These are phyloP conservation scores for Themeda triandra DNA, from an alignment of 176 grass and related monocot species.

Conservation along the genomic window DNA sequence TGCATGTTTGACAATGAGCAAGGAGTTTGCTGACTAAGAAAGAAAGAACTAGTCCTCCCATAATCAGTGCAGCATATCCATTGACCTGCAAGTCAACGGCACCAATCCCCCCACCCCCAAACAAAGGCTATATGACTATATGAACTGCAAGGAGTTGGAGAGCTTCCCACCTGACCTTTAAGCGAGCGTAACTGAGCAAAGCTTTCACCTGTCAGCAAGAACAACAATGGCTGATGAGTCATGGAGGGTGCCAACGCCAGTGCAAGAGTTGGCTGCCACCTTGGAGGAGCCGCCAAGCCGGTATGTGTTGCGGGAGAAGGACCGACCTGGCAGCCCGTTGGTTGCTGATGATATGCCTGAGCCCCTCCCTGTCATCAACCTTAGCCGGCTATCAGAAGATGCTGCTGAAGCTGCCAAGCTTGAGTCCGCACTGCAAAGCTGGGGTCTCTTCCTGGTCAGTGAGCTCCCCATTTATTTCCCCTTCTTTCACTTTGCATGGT, in stretches of 20 bases:
- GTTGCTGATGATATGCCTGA: neutral
- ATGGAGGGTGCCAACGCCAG: neutral
- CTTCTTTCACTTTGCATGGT: neutral
- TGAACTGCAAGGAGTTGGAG: neutral
- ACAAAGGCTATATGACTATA: neutral
- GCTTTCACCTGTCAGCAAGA: neutral
- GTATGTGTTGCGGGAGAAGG: conserved; percentile 20
- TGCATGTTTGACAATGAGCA: no score
- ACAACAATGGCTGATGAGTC: neutral
- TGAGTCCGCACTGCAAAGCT: conserved; percentile 20
- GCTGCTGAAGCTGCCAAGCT: conserved; percentile 38
- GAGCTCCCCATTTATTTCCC: neutral
- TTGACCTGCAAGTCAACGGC: neutral
- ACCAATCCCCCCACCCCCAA: neutral
- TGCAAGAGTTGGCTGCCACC: conserved; percentile 36
- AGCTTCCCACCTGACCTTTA: neutral
- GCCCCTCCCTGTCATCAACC: conserved; percentile 36
- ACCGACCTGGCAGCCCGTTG: neutral
- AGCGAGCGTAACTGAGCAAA: neutral
- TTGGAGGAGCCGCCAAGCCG: conserved; percentile 28
- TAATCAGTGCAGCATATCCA: neutral
- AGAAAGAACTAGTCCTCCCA: no score
- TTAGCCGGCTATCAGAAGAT: neutral
- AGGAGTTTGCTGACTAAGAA: no score
- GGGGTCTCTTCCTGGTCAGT: conserved; percentile 44